Conservation (phyloP, 305 asterid genomes). For the Fraxinus paxiana region DNA sequence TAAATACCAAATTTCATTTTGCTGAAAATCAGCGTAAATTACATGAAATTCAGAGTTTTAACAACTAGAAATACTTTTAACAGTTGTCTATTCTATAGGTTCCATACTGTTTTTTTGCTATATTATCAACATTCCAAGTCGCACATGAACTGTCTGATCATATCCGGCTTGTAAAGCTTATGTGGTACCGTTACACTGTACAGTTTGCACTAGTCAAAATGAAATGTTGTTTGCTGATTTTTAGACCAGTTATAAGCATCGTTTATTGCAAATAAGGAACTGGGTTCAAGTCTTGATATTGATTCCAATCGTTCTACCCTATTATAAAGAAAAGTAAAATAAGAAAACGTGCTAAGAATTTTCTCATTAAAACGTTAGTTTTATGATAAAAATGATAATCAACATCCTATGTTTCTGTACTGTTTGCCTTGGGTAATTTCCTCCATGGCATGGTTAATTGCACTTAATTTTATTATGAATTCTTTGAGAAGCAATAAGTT, state of each 20-base stretch:
- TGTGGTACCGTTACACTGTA: neutral
- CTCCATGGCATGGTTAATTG: neutral
- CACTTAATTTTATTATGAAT: constrained; percentile 6
- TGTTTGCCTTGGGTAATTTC: neutral
- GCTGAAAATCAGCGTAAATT: neutral
- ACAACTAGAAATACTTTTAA: no score
- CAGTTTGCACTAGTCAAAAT: neutral
- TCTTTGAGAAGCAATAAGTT: neutral
- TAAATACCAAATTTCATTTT: neutral
- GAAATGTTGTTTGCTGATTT: neutral
- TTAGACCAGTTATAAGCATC: neutral
- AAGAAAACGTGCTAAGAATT: neutral
- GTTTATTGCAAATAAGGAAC: neutral
- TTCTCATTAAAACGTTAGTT: neutral
- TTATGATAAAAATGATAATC: neutral
- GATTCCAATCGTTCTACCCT: neutral
- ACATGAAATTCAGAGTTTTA: no score
- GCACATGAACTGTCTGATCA: no score
- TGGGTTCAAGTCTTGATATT: neutral
- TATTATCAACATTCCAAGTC: no score
- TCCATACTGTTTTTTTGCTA: neutral
- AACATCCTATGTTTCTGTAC: neutral
- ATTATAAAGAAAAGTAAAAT: neutral
- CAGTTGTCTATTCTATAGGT: neutral
- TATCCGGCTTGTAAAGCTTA: neutral